A percentile compares a stretch with the other conserved stretches of the same genome.
These are phyloP conservation scores for Bipolaris gigantea DNA, from an alignment of 2,329 filamentous ascomycete species.

Conservation along the genomic window DNA sequence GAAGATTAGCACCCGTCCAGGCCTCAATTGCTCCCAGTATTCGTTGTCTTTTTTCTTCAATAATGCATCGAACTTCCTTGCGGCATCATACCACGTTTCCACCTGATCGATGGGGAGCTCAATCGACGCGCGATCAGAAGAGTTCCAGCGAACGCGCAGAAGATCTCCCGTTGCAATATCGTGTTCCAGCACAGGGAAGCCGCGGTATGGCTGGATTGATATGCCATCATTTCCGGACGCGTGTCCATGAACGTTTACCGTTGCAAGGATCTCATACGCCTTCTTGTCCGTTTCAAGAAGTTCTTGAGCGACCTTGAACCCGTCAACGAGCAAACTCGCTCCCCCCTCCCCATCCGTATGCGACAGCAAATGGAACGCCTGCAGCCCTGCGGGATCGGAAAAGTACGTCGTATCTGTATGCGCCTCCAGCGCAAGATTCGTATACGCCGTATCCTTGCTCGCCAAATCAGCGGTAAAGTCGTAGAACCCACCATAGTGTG, in stretches of 20 bases:
- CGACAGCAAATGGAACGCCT: slow-evolving; percentile 89
- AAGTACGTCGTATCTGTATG: slow-evolving; percentile 98
- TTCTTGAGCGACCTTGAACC: slow-evolving; percentile 70
- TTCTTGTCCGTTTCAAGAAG: slow-evolving; percentile 58
- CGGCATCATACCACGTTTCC: slow-evolving; percentile 76
- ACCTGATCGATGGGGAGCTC: slow-evolving; percentile 57
- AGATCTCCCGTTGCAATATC: slow-evolving; percentile 51
- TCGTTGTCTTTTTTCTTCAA: slow-evolving; percentile 66
- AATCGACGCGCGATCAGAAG: slow-evolving; percentile 77
- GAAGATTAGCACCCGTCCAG: slow-evolving; percentile 84
- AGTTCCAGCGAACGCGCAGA: slow-evolving; percentile 85
- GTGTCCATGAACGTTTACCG: slow-evolving; percentile 69
- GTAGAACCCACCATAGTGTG: slow-evolving; percentile 84
- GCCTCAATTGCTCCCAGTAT: slow-evolving; percentile 79
- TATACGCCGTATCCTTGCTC: slow-evolving; percentile 89
- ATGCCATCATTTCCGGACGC: slow-evolving; percentile 85
- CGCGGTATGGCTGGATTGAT: slow-evolving; percentile 70
- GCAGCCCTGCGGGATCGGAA: slow-evolving; percentile 84
- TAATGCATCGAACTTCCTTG: slow-evolving; percentile 71
- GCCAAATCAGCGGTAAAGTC: slow-evolving; percentile 90
- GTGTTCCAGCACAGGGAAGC: slow-evolving; percentile 72
- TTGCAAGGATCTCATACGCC: slow-evolving; percentile 62
- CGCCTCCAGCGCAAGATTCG: slow-evolving; percentile 75
- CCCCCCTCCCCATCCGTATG: slow-evolving; percentile 73
- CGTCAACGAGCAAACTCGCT: slow-evolving; percentile 80